Conservation (phyloP, 768 basidiomycete species). For the Suillus decipiens region DNA sequence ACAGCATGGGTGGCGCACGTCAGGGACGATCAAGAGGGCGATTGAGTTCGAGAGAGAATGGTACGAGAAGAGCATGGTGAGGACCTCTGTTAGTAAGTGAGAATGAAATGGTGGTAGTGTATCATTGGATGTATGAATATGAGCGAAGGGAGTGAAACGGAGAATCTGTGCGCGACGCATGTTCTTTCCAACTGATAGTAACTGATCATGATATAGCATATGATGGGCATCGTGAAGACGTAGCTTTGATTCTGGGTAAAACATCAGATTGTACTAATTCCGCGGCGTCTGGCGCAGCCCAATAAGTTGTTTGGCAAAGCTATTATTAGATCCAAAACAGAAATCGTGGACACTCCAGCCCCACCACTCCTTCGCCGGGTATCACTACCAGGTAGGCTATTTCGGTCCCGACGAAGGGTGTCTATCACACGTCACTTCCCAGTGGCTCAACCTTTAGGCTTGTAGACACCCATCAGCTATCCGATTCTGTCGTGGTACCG, state of each 20-base stretch:
- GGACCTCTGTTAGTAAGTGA: background rate
- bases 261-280: background rate
- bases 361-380: no score
- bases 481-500: background rate
- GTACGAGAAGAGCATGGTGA: conserved; percentile 29
- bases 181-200: background rate
- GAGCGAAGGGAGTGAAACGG: background rate
- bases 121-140: background rate
- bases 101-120: background rate
- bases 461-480: conserved; percentile 33
- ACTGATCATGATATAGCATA: background rate
- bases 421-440: conserved; percentile 47
- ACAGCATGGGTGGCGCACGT: conserved; percentile 43
- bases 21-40: conserved; percentile 37
- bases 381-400: no score
- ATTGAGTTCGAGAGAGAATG: conserved; percentile 37
- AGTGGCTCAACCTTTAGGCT: conserved; percentile 69
- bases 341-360: no score
- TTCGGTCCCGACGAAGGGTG: no score
- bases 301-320: no score
- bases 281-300: no score
- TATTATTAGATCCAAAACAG: no score
- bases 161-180: background rate
- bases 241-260: background rate
- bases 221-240: background rate